These are phyloP conservation scores for Neurospora africana DNA, from an alignment of 495 filamentous ascomycete genomes.

Conservation along the genomic window DNA sequence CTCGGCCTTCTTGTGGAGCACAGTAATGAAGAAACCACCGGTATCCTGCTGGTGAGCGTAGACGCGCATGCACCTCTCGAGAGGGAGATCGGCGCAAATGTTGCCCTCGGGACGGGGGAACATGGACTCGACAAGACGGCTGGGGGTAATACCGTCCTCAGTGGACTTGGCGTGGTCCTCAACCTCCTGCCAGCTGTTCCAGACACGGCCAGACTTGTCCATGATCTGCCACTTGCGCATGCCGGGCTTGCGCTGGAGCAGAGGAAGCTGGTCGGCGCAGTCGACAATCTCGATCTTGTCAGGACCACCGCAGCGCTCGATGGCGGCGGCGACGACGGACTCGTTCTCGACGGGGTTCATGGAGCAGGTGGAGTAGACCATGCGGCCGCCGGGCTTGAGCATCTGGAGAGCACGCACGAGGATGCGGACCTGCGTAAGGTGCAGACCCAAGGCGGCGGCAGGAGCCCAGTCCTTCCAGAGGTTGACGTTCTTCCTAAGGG, in stretches of 20 bases:
- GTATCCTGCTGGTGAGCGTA: slow-evolving; percentile 95
- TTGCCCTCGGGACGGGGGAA: slow-evolving; percentile 56
- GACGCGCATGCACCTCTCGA: slow-evolving; percentile 83
- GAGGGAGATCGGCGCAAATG: slow-evolving; percentile 49
- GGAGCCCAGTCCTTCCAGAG: slow-evolving; percentile 94
- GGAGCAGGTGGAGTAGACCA: slow-evolving; percentile 96
- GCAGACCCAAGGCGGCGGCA: slow-evolving; percentile 69
- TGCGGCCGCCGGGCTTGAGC: slow-evolving; percentile 85
- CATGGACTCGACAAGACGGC: slow-evolving; percentile 64
- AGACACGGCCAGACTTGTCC: slow-evolving; percentile 67
- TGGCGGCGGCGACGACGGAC: slow-evolving; percentile 72
- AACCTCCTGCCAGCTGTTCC: slow-evolving; percentile 70
- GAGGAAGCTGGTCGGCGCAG: slow-evolving; percentile 63
- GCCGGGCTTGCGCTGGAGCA: slow-evolving; percentile 63
- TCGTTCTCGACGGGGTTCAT: slow-evolving; percentile 98
- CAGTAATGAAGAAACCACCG: slow-evolving; percentile 92
- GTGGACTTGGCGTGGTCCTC: slow-evolving; percentile 48
- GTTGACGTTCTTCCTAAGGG: slow-evolving; percentile 77
- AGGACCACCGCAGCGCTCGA: slow-evolving; percentile 78
- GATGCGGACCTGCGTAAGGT: slow-evolving; percentile 77
- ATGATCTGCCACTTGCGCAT: slow-evolving; percentile 76
- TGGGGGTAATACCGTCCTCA: slow-evolving; percentile 41
- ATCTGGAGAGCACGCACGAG: slow-evolving; percentile 89
- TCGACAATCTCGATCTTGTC: slow-evolving; percentile 76
- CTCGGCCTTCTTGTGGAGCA: slow-evolving; percentile 81